These are phyloP conservation scores for Clonostachys sp. DNA, from an alignment of 2,329 filamentous ascomycete species.

Conservation along the genomic window DNA sequence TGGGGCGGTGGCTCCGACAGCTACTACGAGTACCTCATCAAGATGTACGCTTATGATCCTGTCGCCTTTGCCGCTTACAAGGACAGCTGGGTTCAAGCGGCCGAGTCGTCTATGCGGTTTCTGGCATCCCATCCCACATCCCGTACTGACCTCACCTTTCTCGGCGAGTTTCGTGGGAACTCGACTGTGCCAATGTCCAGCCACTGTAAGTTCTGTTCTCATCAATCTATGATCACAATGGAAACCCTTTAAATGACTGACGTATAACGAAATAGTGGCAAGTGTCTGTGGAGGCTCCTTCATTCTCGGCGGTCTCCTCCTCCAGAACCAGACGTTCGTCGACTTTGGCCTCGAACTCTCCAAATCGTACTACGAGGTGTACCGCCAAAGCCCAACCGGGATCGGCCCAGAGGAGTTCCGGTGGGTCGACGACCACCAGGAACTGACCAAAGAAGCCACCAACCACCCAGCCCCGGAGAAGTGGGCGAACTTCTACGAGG, in stretches of 20 bases:
- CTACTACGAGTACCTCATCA: conserved; percentile 82
- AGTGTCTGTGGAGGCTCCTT: conserved; percentile 49
- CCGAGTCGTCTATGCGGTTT: conserved; percentile 67
- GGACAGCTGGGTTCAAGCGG: conserved; percentile 71
- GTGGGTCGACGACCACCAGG: conserved; percentile 33
- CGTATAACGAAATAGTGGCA: conserved; percentile 16
- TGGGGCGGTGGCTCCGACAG: conserved; percentile 71
- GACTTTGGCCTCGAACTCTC: conserved; percentile 37
- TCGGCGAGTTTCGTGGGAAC: conserved; percentile 49
- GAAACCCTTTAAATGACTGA: neutral
- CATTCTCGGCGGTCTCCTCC: conserved; percentile 40
- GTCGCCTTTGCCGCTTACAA: conserved; percentile 58
- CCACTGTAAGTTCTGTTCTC: conserved; percentile 42
- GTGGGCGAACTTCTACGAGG: conserved; percentile 51
- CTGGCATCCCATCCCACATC: conserved; percentile 54
- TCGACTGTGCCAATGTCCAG: conserved; percentile 37
- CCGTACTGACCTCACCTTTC: conserved; percentile 44
- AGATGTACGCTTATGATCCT: conserved; percentile 82
- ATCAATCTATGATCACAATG: conserved; percentile 33
- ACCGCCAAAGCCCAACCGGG: conserved; percentile 38
- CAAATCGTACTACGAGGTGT: conserved; percentile 48
- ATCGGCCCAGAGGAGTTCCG: conserved; percentile 47
- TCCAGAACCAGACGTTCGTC: conserved; percentile 32
- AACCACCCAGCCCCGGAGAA: conserved; percentile 2
- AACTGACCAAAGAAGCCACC: conserved; percentile 25